Percentiles rank a stretch among this genome's conserved stretches.
Conservation (phyloP, 169 alveolate species). For the Theileria equi region DNA sequence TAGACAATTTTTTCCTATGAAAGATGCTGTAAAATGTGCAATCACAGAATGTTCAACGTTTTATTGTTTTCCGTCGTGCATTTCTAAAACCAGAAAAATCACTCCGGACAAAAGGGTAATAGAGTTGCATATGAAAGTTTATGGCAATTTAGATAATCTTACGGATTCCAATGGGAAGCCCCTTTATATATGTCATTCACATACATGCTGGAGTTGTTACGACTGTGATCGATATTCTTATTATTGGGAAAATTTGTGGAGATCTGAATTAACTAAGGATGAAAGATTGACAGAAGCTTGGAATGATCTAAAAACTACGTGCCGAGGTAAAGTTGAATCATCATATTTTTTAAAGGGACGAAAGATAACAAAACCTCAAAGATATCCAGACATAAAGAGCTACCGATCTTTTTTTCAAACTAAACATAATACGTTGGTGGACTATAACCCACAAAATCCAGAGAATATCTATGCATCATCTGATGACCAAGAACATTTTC, state of each 20-base stretch:
- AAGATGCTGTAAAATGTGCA: conserved; percentile 12
- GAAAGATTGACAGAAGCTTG: conserved; percentile 26
- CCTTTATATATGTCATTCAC: conserved; percentile 55
- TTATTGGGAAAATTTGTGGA: conserved; percentile 63
- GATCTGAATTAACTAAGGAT: conserved; percentile 21
- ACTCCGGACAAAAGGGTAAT: conserved; percentile 38
- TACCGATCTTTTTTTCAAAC: conserved; percentile 44
- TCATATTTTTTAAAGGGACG: conserved; percentile 59
- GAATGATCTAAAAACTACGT: conserved; percentile 44
- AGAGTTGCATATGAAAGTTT: conserved; percentile 24
- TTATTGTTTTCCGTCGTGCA: conserved; percentile 52
- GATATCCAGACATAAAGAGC: conserved; percentile 42
- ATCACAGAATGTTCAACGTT: conserved; percentile 45
- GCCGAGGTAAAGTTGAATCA: conserved; percentile 62
- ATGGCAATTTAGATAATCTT: conserved; percentile 28
- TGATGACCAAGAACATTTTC: conserved; percentile 50
- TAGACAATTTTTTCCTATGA: conserved; percentile 15
- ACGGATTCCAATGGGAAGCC: conserved; percentile 40
- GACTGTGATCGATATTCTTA: conserved; percentile 63
- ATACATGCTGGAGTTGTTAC: conserved; percentile 66
- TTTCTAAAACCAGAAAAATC: conserved; percentile 19
- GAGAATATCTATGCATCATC: conserved; percentile 36
- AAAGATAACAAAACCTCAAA: conserved; percentile 31
- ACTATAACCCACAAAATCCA: background rate
- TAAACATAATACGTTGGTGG: background rate